Evolutionary conservation across 257 asterid species (phyloP).

Genomic region (Solanum megistacrolobum): DNA sequence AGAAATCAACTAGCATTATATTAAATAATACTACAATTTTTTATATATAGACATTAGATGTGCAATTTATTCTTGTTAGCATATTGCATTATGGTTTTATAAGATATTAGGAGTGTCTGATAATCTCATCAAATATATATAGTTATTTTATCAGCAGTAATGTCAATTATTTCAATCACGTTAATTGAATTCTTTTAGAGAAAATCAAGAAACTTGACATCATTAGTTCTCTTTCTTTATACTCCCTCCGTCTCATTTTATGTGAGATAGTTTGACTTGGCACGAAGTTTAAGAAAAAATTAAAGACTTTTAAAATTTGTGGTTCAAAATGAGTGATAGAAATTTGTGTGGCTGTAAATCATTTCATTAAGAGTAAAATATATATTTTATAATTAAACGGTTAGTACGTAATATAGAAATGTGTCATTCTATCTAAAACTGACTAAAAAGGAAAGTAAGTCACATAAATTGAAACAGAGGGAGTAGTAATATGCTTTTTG

Average conservation of each 20-base stretch:
- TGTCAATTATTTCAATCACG: not conserved
- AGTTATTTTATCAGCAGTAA: not conserved
- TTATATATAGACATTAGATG: not conserved
- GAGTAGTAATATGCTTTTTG: not conserved
- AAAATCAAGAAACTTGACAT: not conserved
- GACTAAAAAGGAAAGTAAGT: too few species aligned
- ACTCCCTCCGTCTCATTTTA: not conserved
- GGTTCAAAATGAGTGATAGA: too few species aligned
- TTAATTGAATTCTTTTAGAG: too few species aligned
- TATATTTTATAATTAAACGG: rapidly evolving
- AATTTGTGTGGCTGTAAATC: too few species aligned
- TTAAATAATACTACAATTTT: not conserved
- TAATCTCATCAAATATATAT: not conserved
- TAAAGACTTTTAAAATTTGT: too few species aligned
- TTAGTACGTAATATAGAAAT: too few species aligned
- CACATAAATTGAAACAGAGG: rapidly evolving
- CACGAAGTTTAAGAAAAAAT: too few species aligned
- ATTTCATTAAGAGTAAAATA: too few species aligned
- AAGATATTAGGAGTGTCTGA: not conserved
- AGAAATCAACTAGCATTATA: not conserved
- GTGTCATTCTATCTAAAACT: too few species aligned
- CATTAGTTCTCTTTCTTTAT: not conserved
- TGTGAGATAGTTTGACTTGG: not conserved
- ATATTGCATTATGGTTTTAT: not conserved
- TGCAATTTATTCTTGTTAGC: not conserved